phyloP scores from a whole-genome alignment of 371 early-diverging fungal species.

The Mucor indicus region DNA sequence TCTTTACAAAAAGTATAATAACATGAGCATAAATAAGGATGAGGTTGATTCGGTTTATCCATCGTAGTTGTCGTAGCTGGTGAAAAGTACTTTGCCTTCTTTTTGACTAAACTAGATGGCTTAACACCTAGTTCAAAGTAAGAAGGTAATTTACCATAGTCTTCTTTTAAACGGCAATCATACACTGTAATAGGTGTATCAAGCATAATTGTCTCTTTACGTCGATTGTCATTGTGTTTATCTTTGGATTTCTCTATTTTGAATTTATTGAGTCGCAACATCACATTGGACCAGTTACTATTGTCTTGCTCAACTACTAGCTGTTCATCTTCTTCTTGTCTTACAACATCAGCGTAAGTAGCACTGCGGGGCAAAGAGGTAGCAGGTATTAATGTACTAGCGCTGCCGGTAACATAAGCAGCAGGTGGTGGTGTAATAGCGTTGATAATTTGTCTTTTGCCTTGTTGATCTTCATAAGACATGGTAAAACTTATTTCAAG shows the following conservation, averaged over 20 bases:
- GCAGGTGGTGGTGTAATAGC: no score
- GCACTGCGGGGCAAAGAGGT: no score
- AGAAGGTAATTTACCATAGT: conserved; percentile 40
- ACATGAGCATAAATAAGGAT: conserved; percentile 32
- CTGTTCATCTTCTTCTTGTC: no score
- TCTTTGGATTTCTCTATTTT: conserved; percentile 10
- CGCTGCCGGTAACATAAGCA: no score
- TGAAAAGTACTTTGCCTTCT: background rate
- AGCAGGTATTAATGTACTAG: no score
- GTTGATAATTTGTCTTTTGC: no score
- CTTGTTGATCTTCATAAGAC: conserved; percentile 26
- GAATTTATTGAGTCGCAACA: conserved; percentile 19
- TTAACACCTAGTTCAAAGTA: conserved; percentile 37
- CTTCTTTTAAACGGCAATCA: conserved; percentile 46
- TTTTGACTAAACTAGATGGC: conserved; percentile 8
- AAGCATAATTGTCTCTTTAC: conserved; percentile 22
- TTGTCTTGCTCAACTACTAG: background rate
- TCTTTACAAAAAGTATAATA: conserved; percentile 34
- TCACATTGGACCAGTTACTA: conserved; percentile 19
- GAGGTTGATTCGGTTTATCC: conserved; percentile 11
- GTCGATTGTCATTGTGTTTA: background rate
- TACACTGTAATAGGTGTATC: conserved; percentile 35
- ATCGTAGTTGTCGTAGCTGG: conserved; percentile 3
- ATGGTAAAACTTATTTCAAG: conserved; percentile 27
- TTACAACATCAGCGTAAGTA: no score